Evolutionary conservation across 352 stramenopile species (phyloP).

Genomic region (Sclerospora graminicola): DNA sequence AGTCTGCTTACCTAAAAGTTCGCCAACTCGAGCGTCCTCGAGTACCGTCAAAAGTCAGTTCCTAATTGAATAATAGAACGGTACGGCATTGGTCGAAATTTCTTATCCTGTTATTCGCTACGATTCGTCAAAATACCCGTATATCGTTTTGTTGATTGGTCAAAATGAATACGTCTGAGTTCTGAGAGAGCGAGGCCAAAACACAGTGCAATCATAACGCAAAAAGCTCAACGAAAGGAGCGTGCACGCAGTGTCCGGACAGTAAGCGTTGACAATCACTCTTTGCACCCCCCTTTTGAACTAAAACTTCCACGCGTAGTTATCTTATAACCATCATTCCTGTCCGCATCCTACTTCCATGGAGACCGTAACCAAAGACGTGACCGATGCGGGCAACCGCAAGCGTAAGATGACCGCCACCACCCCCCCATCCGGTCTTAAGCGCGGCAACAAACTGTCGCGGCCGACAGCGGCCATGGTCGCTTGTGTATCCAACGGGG

Average conservation of each 20-base stretch:
- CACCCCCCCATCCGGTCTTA: constrained; percentile 27
- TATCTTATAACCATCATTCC: constrained; percentile 11
- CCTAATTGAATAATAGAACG: constrained; percentile 2
- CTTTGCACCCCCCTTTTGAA: too few species aligned
- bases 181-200: constrained; percentile 19
- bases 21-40: too few species aligned
- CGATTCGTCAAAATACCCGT: constrained; percentile 7
- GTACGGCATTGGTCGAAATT: constrained; percentile 11
- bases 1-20: too few species aligned
- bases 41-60: too few species aligned
- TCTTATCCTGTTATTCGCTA: background rate
- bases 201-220: constrained; percentile 15
- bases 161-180: constrained; percentile 20
- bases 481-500: constrained; percentile 23
- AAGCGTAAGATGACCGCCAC: constrained; percentile 69
- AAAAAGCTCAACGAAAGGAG: constrained; percentile 15
- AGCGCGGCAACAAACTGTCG: constrained; percentile 43
- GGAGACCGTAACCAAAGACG: constrained; percentile 22
- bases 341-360: constrained; percentile 1
- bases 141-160: background rate
- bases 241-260: constrained; percentile 8
- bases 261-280: background rate
- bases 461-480: constrained; percentile 15
- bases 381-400: constrained; percentile 32
- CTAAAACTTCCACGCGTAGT: background rate